phyloP scores from a whole-genome alignment of 139 green algal species.

The Parachlorella kessleri region DNA sequence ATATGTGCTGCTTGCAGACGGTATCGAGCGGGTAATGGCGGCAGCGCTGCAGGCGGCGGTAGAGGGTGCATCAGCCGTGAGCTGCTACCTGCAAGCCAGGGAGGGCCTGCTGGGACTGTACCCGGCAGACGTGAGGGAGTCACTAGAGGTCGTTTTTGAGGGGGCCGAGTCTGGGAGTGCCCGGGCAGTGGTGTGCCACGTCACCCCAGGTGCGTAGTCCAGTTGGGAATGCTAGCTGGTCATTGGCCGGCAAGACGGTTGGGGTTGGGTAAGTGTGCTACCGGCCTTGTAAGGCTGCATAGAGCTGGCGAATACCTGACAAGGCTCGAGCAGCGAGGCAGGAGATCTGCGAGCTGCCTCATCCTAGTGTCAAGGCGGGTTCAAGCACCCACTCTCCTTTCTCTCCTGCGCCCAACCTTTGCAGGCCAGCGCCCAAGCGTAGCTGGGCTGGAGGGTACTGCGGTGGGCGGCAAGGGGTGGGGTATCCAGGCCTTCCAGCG shows the following conservation, averaged over 20 bases:
- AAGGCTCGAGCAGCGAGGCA: too few species aligned
- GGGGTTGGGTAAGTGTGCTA: too few species aligned
- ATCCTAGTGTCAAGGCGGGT: too few species aligned
- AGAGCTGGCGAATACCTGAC: too few species aligned
- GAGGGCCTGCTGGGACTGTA: slow-evolving; percentile 12
- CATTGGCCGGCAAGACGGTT: too few species aligned
- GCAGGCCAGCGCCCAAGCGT: slow-evolving; percentile 11
- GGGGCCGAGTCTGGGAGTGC: slow-evolving; percentile 63
- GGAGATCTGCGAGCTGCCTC: too few species aligned
- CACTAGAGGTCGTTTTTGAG: slow-evolving; percentile 45
- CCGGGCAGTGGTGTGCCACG: slow-evolving; percentile 56
- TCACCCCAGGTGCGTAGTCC: too few species aligned
- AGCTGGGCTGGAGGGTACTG: slow-evolving; percentile 39
- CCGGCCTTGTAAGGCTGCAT: too few species aligned
- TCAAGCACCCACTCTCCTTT: too few species aligned
- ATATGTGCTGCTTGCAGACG: neutral
- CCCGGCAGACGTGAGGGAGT: neutral
- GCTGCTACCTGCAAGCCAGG: slow-evolving; percentile 20
- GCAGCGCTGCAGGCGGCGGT: neutral
- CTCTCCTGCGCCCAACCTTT: neutral
- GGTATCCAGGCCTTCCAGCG: slow-evolving; percentile 74
- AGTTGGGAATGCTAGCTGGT: too few species aligned
- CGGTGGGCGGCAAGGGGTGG: slow-evolving; percentile 55
- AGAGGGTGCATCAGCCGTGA: neutral
- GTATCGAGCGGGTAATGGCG: neutral